Conservation (phyloP, 129 eudicot species). For the Flaveria trinervia region DNA sequence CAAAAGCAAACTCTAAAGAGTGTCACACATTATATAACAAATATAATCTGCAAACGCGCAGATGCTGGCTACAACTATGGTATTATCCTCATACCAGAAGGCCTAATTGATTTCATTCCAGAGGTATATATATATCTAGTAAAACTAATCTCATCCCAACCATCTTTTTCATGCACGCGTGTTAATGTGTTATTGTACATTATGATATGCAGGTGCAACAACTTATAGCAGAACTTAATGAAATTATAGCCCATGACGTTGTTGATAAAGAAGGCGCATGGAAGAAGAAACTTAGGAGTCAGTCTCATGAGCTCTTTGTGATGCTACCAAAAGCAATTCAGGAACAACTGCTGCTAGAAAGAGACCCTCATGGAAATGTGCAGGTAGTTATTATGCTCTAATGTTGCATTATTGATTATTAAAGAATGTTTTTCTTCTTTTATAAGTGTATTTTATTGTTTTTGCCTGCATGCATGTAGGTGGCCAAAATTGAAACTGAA, state of each 20-base stretch:
- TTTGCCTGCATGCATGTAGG: slow-evolving; percentile 43
- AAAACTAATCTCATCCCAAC: neutral
- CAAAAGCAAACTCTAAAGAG: slow-evolving; percentile 73
- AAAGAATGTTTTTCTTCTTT: neutral
- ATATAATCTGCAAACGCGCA: slow-evolving; percentile 83
- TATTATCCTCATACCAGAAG: slow-evolving; percentile 91
- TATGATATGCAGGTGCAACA: slow-evolving; percentile 67
- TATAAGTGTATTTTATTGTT: slow-evolving; percentile 2
- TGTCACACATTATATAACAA: slow-evolving; percentile 79
- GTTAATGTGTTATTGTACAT: slow-evolving; percentile 13
- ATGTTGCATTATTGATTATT: slow-evolving; percentile 14
- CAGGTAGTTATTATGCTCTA: slow-evolving; percentile 54
- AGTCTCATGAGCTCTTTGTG: slow-evolving; percentile 72
- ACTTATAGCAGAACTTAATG: slow-evolving; percentile 94
- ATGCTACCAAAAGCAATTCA: slow-evolving; percentile 85
- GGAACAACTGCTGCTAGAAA: slow-evolving; percentile 90
- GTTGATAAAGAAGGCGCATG: slow-evolving; percentile 83
- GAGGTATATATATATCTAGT: slow-evolving; percentile 50
- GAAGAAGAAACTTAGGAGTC: slow-evolving; percentile 78
- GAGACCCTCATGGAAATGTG: slow-evolving; percentile 99
- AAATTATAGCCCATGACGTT: slow-evolving; percentile 78
- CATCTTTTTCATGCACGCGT: neutral
- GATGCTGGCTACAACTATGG: slow-evolving; percentile 87
- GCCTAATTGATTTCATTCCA: slow-evolving; percentile 95
- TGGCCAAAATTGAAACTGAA: slow-evolving; percentile 95